phyloP scores from a whole-genome alignment of 1,284 basidiomycete species.

The Cutaneotrichosporon sp. region DNA sequence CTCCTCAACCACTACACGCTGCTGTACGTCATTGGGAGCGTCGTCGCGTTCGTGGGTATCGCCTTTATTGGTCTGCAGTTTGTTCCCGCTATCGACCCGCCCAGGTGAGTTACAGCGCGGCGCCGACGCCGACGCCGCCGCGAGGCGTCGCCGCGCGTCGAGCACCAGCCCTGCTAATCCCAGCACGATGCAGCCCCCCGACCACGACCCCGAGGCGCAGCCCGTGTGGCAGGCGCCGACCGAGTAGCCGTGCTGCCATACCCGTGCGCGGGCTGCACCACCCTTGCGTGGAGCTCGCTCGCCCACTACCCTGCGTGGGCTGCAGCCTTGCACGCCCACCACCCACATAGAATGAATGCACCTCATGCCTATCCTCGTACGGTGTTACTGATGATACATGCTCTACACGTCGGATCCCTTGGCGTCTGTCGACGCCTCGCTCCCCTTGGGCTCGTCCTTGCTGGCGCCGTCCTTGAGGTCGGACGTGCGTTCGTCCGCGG shows the following conservation, averaged over 20 bases:
- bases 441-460: conserved; percentile 5
- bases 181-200: conserved; percentile 36
- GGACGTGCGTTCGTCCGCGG: no score
- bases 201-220: conserved; percentile 31
- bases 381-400: not conserved
- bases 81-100: conserved; percentile 39
- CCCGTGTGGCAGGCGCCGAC: conserved; percentile 39
- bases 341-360: not conserved
- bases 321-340: not conserved
- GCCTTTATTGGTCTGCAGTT: conserved; percentile 44
- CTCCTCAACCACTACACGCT: conserved; percentile 48
- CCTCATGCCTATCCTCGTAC: no score
- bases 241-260: conserved; percentile 16
- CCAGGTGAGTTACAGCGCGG: not conserved
- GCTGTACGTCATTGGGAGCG: conserved; percentile 44
- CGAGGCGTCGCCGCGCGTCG: no score
- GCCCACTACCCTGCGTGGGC: not conserved
- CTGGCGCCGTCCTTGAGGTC: not conserved
- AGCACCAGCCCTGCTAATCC: not conserved
- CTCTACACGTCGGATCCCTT: not conserved
- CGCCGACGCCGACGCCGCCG: no score
- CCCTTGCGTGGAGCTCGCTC: not conserved
- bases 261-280: not conserved
- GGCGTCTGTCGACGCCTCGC: not conserved
- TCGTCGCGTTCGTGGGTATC: conserved; percentile 40